These are phyloP conservation scores for Annulohypoxylon maeteangense DNA, from an alignment of 495 filamentous ascomycete genomes.

Conservation along the genomic window DNA sequence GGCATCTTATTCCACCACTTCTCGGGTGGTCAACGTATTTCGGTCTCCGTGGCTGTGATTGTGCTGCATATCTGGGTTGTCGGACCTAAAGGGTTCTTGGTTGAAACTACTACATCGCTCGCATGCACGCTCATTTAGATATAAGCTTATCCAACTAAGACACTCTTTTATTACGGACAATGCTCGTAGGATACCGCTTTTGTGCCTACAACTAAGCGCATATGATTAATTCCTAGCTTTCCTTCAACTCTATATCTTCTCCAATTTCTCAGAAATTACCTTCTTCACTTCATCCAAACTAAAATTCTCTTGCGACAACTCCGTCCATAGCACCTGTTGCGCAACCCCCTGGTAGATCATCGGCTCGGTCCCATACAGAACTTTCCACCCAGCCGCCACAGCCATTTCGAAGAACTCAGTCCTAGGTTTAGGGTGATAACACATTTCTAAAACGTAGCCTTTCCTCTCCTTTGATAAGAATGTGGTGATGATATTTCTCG, in stretches of 20 bases:
- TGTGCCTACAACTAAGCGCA: background rate
- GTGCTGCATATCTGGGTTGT: slow-evolving; percentile 25
- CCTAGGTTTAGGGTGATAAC: background rate
- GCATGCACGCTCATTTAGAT: slow-evolving; percentile 32
- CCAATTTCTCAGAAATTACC: background rate
- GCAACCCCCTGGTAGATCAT: slow-evolving; percentile 9
- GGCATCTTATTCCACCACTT: slow-evolving; percentile 6
- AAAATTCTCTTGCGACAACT: background rate
- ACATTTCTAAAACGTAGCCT: background rate
- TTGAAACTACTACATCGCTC: slow-evolving; percentile 32
- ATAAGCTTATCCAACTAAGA: background rate
- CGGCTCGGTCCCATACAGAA: background rate
- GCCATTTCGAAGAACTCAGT: slow-evolving; percentile 5
- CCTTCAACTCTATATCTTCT: background rate
- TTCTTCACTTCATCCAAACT: background rate
- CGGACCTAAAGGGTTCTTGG: slow-evolving; percentile 16
- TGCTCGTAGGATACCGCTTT: background rate
- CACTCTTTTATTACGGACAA: background rate
- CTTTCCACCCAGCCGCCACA: background rate
- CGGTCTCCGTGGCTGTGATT: slow-evolving; percentile 13
- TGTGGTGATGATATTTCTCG: background rate
- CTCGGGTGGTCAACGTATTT: slow-evolving; percentile 13
- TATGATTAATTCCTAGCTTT: too few relatives aligned
- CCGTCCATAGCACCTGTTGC: background rate
- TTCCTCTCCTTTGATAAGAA: background rate